Evolutionary conservation across 306 rosid species (phyloP).

Genomic region (Arachis stenosperma): DNA sequence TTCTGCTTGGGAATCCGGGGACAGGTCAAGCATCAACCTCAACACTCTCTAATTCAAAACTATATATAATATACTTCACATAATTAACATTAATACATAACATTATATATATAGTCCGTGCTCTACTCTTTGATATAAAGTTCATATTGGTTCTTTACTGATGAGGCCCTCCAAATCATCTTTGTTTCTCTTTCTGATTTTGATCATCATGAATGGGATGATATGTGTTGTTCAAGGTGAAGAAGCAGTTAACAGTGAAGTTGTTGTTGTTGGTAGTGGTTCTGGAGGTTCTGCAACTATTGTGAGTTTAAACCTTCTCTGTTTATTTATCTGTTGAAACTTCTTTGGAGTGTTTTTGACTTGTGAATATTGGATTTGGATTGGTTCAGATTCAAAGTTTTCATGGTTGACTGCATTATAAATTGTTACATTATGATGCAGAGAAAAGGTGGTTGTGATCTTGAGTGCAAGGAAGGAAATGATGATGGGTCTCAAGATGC

Average conservation of each 20-base stretch:
- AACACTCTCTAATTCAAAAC: conserved; percentile 26
- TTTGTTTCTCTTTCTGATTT: conserved; percentile 45
- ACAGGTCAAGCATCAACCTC: conserved; percentile 56
- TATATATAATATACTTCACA: too few species aligned
- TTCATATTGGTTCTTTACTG: conserved; percentile 7
- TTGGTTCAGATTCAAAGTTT: not conserved
- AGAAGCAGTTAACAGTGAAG: conserved; percentile 35
- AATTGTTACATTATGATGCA: conserved; percentile 37
- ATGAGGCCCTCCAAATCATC: conserved; percentile 52
- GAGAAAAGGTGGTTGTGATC: conserved; percentile 49
- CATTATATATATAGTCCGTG: conserved; percentile 27
- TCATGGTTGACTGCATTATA: not conserved
- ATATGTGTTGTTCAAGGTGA: conserved; percentile 37
- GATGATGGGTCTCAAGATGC: conserved; percentile 46
- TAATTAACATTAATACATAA: not conserved
- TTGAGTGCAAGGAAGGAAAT: conserved; percentile 53
- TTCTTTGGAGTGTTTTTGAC: not conserved
- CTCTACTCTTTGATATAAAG: conserved; percentile 1
- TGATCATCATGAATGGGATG: conserved; percentile 46
- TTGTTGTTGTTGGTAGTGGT: conserved; percentile 11
- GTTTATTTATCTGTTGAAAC: not conserved
- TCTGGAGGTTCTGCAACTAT: conserved; percentile 36
- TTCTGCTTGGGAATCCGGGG: conserved; percentile 62
- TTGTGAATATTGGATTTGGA: not conserved
- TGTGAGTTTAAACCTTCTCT: conserved; percentile 41